phyloP scores from a whole-genome alignment of 257 asterid genomes.

The Galeopsis tetrahit region DNA sequence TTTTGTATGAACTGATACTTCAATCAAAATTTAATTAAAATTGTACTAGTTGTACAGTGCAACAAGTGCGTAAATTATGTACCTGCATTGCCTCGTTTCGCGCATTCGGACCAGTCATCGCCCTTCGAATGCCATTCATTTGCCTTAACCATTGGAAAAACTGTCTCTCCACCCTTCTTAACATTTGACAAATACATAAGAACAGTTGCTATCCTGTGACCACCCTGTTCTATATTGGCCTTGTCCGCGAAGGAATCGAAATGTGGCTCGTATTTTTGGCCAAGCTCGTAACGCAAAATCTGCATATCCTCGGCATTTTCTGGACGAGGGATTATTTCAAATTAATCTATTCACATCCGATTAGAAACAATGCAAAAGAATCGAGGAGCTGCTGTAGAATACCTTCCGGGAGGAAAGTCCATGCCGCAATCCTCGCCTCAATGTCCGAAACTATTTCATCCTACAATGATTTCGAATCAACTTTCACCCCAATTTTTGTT shows the following conservation, averaged over 20 bases:
- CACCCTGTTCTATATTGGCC: conserved; percentile 53
- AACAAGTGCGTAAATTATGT: neutral
- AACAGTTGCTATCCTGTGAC: conserved; percentile 76
- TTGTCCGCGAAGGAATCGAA: conserved; percentile 56
- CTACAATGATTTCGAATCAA: conserved; percentile 32
- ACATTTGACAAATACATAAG: conserved; percentile 73
- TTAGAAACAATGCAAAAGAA: conserved; percentile 11
- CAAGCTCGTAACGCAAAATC: conserved; percentile 60
- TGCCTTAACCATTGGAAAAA: conserved; percentile 64
- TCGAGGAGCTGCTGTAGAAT: neutral
- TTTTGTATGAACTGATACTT: too few relatives aligned
- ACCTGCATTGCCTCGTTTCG: conserved; percentile 71
- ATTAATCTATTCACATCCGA: too few relatives aligned
- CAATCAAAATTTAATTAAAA: too few relatives aligned
- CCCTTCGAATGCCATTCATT: conserved; percentile 49
- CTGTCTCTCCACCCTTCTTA: conserved; percentile 71
- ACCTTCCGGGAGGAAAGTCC: conserved; percentile 81
- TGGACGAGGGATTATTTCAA: neutral
- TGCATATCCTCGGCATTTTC: conserved; percentile 77
- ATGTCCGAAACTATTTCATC: conserved; percentile 59
- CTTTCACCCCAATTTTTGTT: neutral
- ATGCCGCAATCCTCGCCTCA: conserved; percentile 71
- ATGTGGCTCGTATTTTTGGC: conserved; percentile 76
- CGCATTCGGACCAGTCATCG: conserved; percentile 75
- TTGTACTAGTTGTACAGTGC: too few relatives aligned